Conservation (phyloP, 371 early-diverging fungal species). For the Mortierella sp. region DNA sequence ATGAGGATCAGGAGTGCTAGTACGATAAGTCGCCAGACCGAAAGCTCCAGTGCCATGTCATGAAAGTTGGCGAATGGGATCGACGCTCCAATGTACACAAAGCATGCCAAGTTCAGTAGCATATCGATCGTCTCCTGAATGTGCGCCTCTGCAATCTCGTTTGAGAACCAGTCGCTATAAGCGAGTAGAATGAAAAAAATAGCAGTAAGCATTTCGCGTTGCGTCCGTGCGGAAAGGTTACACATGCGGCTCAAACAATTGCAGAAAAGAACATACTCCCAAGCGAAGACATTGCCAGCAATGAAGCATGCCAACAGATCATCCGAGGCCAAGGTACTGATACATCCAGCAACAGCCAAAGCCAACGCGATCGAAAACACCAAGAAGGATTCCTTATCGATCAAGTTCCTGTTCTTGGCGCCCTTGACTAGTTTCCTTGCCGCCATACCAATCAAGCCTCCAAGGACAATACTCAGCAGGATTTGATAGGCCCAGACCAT, state of each 20-base stretch:
- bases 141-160: constrained; percentile 88
- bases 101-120: constrained; percentile 90
- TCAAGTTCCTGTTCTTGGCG: constrained; percentile 79
- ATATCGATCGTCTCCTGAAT: constrained; percentile 94
- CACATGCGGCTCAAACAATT: neutral
- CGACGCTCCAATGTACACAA: constrained; percentile 92
- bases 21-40: constrained; percentile 79
- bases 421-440: constrained; percentile 78
- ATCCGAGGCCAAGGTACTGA: constrained; percentile 84
- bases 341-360: constrained; percentile 82
- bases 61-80: constrained; percentile 86
- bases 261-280: constrained; percentile 71
- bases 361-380: constrained; percentile 89
- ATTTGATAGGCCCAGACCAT: constrained; percentile 83
- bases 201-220: neutral
- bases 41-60: constrained; percentile 63
- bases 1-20: constrained; percentile 80
- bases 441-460: constrained; percentile 82
- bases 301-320: constrained; percentile 94
- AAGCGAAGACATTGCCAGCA: constrained; percentile 90
- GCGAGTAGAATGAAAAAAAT: neutral
- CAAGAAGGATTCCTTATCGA: constrained; percentile 93
- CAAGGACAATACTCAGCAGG: constrained; percentile 80
- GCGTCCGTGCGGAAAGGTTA: neutral
- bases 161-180: constrained; percentile 84